phyloP scores from a whole-genome alignment of 495 filamentous ascomycete genomes.

The Trichoderma asperelloides region DNA sequence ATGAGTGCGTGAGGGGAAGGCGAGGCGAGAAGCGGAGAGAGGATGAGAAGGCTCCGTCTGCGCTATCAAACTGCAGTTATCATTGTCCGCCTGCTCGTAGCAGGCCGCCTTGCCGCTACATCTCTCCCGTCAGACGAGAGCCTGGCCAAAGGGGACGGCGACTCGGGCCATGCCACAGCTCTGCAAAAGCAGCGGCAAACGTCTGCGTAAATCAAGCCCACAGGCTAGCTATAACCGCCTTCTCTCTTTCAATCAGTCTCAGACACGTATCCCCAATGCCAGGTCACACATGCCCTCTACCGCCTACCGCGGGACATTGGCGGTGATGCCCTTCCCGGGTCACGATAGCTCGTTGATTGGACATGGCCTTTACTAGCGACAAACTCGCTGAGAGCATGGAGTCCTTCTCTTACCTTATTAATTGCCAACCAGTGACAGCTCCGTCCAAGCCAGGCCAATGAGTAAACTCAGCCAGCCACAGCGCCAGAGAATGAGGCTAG shows the following conservation, averaged over 20 bases:
- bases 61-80: neutral
- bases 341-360: neutral
- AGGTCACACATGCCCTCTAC: neutral
- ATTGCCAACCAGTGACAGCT: neutral
- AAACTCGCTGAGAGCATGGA: neutral
- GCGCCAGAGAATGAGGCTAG: neutral
- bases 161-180: neutral
- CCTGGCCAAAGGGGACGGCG: neutral
- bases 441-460: neutral
- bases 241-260: neutral
- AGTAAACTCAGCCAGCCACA: neutral
- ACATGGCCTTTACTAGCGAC: neutral
- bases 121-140: neutral
- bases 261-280: neutral
- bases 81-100: neutral
- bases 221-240: neutral
- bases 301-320: neutral
- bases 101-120: neutral
- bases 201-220: neutral
- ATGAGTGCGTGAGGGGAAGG: slow-evolving; percentile 1
- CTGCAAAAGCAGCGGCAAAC: neutral
- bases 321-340: neutral
- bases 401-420: neutral
- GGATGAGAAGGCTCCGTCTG: neutral
- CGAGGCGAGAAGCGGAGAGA: neutral